Evolutionary conservation across 2,329 filamentous ascomycete genomes (phyloP), one percentile per base, ranked within the genome.

Genomic region (Botrytis pseudocinerea): DNA sequence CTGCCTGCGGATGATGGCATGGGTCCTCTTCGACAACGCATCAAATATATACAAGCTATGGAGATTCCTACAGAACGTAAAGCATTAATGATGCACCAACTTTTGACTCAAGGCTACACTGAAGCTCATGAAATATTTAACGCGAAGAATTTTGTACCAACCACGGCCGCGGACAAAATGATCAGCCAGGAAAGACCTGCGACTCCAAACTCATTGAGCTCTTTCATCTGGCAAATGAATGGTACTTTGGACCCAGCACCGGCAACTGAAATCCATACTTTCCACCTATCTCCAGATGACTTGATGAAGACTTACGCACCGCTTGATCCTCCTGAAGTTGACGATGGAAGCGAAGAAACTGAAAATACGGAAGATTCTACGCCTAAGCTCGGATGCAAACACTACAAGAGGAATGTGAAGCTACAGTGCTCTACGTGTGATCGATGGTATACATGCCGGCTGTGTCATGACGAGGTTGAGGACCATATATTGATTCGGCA

Each of bases 321-420:
- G 18, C 80, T 83, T 1, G 85, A 85, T 61, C 80, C 86, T 69
- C 81, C 86, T 57, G 85, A 87, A 46, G 81, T 83, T 10, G 86
- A 86, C 20, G 85, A 87, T 59, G 81, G 82, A 75, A 81, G 82
- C 46, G 70, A 66, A 66, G 70, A 71, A 64, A 82, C 82, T 38
- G 77, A 80, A 25, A 76, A 73, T 64, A 74, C 73, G 64, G 73
- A 76, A 57, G 77, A 79, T 28, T 68, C 73, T 20, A 46, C 42
- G 1, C 85, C 83, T 4, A 84, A 86, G 44, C 83, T 98, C 8
- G 96, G 96, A 0, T 99, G 96, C 81, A 87, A 91, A 78, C 96
- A 99, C 83, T 99, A 99, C 82, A 93, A 93, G 80, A 90, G 96
- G 76, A 98, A 98, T 78, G 94, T 99, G 78, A 98, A 98, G 82